A percentile compares a stretch with the other conserved stretches of the same genome.
These are phyloP conservation scores for Leptographium radiaticola DNA, from an alignment of 2,329 filamentous ascomycete species.

Conservation along the genomic window DNA sequence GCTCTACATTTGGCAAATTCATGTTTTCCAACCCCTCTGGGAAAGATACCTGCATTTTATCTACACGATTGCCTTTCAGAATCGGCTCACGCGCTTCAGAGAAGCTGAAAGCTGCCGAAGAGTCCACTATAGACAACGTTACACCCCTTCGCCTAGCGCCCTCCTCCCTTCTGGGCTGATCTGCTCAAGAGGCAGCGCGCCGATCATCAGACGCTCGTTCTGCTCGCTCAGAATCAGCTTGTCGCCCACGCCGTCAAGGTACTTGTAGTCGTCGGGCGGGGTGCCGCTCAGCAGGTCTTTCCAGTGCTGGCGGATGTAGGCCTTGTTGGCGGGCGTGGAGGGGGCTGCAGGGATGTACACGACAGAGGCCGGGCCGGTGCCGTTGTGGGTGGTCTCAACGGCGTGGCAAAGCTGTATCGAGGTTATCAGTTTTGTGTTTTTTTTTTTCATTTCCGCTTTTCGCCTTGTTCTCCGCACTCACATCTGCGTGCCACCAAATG, in stretches of 20 bases:
- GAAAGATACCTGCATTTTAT: no score
- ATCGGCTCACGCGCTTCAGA: no score
- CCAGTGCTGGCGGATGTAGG: not conserved
- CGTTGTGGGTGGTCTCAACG: constrained; percentile 1
- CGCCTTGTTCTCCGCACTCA: not conserved
- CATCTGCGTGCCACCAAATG: constrained; percentile 11
- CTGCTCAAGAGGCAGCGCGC: not conserved
- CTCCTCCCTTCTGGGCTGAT: not conserved
- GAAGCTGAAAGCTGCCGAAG: no score
- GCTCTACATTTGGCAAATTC: no score
- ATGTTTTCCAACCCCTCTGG: no score
- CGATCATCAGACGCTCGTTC: not conserved
- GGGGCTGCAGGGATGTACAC: not conserved
- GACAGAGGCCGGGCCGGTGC: not conserved
- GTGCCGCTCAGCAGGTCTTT: not conserved
- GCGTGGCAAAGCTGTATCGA: constrained; percentile 1
- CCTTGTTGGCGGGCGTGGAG: not conserved
- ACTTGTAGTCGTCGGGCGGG: not conserved
- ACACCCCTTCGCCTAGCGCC: not conserved
- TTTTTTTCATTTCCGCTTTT: no score
- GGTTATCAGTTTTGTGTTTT: no score
- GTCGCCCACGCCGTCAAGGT: not conserved
- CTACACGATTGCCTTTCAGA: no score
- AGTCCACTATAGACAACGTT: no score
- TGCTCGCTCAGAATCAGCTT: not conserved